Base-by-base conservation (phyloP, 371 early-diverging fungal genomes). In the Paramicrosporidium saccamoebae region DNA sequence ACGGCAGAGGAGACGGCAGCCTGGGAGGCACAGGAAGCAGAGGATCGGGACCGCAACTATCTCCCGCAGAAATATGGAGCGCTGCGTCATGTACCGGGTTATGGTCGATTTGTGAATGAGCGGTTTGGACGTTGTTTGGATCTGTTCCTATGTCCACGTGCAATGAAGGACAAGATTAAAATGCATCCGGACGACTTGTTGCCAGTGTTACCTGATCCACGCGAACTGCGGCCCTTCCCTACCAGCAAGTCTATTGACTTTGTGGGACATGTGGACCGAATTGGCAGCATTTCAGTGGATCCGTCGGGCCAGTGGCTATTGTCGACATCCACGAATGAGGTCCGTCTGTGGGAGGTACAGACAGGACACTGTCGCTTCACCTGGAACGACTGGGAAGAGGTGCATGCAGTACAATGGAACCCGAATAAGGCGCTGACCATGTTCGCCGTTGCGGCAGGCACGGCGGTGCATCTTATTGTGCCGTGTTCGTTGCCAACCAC, bases 211-310 rank as follows among this genome's bases (percentile, higher is more conserved):
- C 94, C 94, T 13, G 67, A 64, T 29, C 86, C 84, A 5, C 64
- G 69, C 36, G 88, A 88, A 35, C 52, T 92, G 23, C 65, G 65
- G 27, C 94, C 94, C 3, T 92, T 73, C 66, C 94, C 94, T 10
- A 56, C 68, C 3, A 39, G 41, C 10, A 51, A 71, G 21, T 46
- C 79, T 1, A 49, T 88, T 22, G 46, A 55, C 9, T 88, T 63
- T 35, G 40, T 42, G 16, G 84, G 78, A 4, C 88, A 88, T 27
- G 55, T 55, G 1, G 62, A 41, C 12, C 58, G 64, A 22, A 64
- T 88, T 24, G 63, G 82, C 15, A 43, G 50, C 12, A 44, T 77
- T 17, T 64, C 78, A n/a, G 37, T 81, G 3, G 78, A 81, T 39
- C 77, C 84, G 6, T 48, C 61, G 16, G 94, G 94, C 8, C 52